Conservation (phyloP, 2,329 filamentous ascomycete genomes). For the Arthrobotrys pseudoclavata region DNA sequence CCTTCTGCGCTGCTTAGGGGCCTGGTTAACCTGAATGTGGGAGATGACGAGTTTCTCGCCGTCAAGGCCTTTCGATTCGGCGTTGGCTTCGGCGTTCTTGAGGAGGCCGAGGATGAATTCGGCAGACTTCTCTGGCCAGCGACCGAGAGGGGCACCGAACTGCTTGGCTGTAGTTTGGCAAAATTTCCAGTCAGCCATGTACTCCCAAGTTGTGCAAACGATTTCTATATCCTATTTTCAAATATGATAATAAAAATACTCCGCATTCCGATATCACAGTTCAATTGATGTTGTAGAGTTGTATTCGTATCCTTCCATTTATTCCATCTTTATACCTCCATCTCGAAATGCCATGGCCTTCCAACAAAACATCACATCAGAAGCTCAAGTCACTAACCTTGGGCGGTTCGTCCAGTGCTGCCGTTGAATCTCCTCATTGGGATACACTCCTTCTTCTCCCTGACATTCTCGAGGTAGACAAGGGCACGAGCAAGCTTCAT, state of each 20-base stretch:
- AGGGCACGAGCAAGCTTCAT: conserved; percentile 97
- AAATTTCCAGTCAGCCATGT: conserved; percentile 18
- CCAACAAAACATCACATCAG: not conserved
- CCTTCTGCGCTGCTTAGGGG: conserved; percentile 97
- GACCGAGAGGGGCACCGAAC: conserved; percentile 96
- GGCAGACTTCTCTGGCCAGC: conserved; percentile 99
- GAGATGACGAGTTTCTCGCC: conserved; percentile 97
- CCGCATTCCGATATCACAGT: not conserved
- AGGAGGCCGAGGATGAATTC: conserved; percentile 97
- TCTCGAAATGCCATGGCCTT: conserved; percentile 1
- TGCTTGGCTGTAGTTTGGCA: conserved; percentile 81
- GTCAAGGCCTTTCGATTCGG: conserved; percentile 96
- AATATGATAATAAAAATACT: not conserved
- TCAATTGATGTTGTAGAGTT: not conserved
- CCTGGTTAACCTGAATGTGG: conserved; percentile 99
- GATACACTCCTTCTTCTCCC: conserved; percentile 96
- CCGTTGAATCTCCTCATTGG: conserved; percentile 98
- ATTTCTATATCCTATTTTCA: not conserved
- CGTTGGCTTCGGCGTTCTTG: conserved; percentile 97
- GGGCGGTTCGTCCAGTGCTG: conserved; percentile 92
- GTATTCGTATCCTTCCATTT: not conserved
- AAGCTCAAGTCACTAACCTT: conserved; percentile 79
- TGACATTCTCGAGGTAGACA: conserved; percentile 97
- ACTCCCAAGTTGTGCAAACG: not conserved
- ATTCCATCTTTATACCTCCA: not conserved